A percentile compares a stretch with the other conserved stretches of the same genome.
Conservation (phyloP, 2,329 filamentous ascomycete species). For the Pseudophaeomoniella oleicola region DNA sequence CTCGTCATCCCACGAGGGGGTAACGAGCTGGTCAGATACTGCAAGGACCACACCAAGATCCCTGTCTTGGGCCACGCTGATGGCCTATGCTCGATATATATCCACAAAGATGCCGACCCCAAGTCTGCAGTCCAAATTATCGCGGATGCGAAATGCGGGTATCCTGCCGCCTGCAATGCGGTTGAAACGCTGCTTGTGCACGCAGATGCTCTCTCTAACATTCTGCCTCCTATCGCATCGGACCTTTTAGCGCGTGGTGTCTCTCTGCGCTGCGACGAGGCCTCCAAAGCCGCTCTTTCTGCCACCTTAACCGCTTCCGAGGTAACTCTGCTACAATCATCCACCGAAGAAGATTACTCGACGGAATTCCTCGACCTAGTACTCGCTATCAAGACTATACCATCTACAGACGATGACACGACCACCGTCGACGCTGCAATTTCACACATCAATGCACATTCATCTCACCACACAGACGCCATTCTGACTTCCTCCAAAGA, state of each 20-base stretch:
- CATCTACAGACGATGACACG: slow-evolving; percentile 9
- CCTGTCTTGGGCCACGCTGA: slow-evolving; percentile 94
- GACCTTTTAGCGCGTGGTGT: slow-evolving; percentile 67
- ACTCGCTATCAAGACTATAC: slow-evolving; percentile 69
- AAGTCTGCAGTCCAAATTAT: slow-evolving; percentile 61
- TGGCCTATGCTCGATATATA: slow-evolving; percentile 75
- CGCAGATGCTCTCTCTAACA: slow-evolving; percentile 47
- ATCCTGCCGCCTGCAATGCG: slow-evolving; percentile 89
- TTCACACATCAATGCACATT: slow-evolving; percentile 78
- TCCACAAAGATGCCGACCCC: slow-evolving; percentile 63
- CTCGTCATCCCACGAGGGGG: slow-evolving; percentile 86
- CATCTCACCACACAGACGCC: slow-evolving; percentile 84
- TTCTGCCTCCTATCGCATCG: slow-evolving; percentile 58
- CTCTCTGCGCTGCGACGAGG: slow-evolving; percentile 61
- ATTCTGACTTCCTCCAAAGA: slow-evolving; percentile 60
- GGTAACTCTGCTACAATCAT: slow-evolving; percentile 44
- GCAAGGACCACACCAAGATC: slow-evolving; percentile 83
- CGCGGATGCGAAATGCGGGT: slow-evolving; percentile 84
- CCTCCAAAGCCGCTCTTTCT: slow-evolving; percentile 50
- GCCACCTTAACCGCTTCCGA: slow-evolving; percentile 27
- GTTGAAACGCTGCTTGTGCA: slow-evolving; percentile 86
- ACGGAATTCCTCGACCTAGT: slow-evolving; percentile 83
- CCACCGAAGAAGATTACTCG: slow-evolving; percentile 57
- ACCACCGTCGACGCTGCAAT: slow-evolving; percentile 54
- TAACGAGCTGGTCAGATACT: slow-evolving; percentile 78